phyloP scores from a whole-genome alignment of 140 eudicot species.

The Anethum foeniculum region DNA sequence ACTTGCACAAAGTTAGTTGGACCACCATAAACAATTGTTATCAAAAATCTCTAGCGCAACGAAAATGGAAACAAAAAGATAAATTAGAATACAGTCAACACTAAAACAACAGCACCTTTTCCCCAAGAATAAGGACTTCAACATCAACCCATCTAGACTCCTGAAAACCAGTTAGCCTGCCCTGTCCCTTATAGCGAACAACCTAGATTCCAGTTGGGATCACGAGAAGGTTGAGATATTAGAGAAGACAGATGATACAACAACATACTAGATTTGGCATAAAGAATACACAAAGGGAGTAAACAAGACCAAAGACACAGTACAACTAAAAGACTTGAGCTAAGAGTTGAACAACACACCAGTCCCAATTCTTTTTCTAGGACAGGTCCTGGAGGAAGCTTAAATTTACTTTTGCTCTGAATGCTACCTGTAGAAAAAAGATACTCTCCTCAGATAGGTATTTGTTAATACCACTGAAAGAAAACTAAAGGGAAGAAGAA shows the following conservation, averaged over 20 bases:
- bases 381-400: slow-evolving; percentile 85
- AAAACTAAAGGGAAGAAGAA: not conserved
- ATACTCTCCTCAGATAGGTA: not conserved
- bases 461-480: not conserved
- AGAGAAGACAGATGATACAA: not conserved
- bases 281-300: too few relatives aligned
- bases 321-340: not conserved
- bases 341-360: slow-evolving; percentile 32
- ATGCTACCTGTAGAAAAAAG: slow-evolving; percentile 49
- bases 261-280: not conserved
- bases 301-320: not conserved
- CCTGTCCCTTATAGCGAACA: slow-evolving; percentile 93
- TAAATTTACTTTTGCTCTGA: slow-evolving; percentile 89
- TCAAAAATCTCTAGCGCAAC: not conserved
- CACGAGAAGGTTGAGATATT: too few relatives aligned
- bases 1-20: not conserved
- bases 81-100: not conserved
- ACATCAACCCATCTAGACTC: slow-evolving; percentile 97
- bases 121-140: slow-evolving; percentile 83
- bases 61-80: not conserved
- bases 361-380: slow-evolving; percentile 83
- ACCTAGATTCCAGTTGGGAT: slow-evolving; percentile 30
- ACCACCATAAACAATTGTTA: too few relatives aligned
- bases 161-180: slow-evolving; percentile 76
- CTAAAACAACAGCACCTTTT: slow-evolving; percentile 23